Base-by-base conservation (phyloP, 768 basidiomycete species). In the Termitomyces sp. region DNA sequence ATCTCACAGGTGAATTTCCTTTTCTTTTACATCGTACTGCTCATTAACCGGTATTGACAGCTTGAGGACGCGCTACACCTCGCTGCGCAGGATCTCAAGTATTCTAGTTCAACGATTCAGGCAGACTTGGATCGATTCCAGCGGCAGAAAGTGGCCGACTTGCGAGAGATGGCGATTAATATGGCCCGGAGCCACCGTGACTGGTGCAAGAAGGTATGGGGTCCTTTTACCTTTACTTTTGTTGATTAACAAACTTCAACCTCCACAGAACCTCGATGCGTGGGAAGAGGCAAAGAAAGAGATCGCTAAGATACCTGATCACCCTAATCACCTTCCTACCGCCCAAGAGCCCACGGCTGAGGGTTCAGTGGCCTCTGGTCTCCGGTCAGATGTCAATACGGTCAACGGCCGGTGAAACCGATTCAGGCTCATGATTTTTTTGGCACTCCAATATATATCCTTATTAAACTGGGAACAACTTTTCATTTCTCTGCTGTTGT, bases 71-170 rank as follows among this genome's bases (percentile, higher is more conserved):
- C 94, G 5, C 79, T 97, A 60, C 94, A 98, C 71, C 78, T 94
- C 32, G 84, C 93, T 4, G 92, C 90, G 1, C 91, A 93, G 66
- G 97, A 99, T 72, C 79, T 99, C 46, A 96, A 98, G 68, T 98
- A 96, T 71, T 91, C 96, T 0, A 94, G 91, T 64, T 90, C 88
- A 45, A 98, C 95, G 22, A 94, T 99, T 54, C 97, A 99, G 70
- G 92, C 93, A 16, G 97, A 99, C 74, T 76, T 99, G 62, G 97
- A 99, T 73, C 84, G 97, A 51, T 99, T 99, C 74, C 97, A 99
- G 70, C 84, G 97, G 24, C 97, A 98, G 76, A 99, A 99, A 70
- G 97, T 99, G 3, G 93, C 94, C 7, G 97, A 99, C 75, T 63
- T 98, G 63, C 78, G 94, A 38, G 92, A 96, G 70, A 94, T 99